A percentile compares a stretch with the other conserved stretches of the same genome.
phyloP scores from a whole-genome alignment of 106 monocot species.

The Dioscorea dumetorum region DNA sequence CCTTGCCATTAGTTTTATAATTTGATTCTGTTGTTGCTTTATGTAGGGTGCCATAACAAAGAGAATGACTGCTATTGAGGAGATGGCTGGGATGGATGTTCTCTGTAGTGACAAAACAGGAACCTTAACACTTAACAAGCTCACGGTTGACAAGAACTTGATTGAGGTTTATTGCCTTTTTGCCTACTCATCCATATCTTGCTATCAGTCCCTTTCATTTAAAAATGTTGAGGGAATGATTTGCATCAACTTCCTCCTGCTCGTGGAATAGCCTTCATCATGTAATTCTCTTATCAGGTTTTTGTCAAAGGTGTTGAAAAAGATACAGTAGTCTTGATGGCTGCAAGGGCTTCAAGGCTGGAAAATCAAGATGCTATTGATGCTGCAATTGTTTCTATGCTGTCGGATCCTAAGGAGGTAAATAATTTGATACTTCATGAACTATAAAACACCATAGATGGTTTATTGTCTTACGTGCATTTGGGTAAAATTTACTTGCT shows the following conservation, averaged over 20 bases:
- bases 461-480: too few relatives aligned
- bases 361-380: conserved; percentile 63
- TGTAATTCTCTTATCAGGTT: conserved; percentile 24
- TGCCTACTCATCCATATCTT: too few relatives aligned
- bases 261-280: too few relatives aligned
- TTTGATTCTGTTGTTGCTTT: too few relatives aligned
- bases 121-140: conserved; percentile 54
- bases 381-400: conserved; percentile 44
- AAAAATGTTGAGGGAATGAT: too few relatives aligned
- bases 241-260: too few relatives aligned
- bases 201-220: too few relatives aligned
- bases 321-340: conserved; percentile 42
- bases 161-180: conserved; percentile 28
- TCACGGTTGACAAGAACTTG: conserved; percentile 37
- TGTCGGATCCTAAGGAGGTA: conserved; percentile 48
- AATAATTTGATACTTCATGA: too few relatives aligned
- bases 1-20: too few relatives aligned
- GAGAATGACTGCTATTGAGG: conserved; percentile 59
- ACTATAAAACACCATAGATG: too few relatives aligned
- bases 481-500: too few relatives aligned
- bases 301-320: conserved; percentile 36
- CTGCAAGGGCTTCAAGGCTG: conserved; percentile 58
- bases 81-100: conserved; percentile 60
- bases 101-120: conserved; percentile 58
- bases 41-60: conserved; percentile 28